phyloP scores from a whole-genome alignment of 768 basidiomycete genomes.

The Calocybe indica region DNA sequence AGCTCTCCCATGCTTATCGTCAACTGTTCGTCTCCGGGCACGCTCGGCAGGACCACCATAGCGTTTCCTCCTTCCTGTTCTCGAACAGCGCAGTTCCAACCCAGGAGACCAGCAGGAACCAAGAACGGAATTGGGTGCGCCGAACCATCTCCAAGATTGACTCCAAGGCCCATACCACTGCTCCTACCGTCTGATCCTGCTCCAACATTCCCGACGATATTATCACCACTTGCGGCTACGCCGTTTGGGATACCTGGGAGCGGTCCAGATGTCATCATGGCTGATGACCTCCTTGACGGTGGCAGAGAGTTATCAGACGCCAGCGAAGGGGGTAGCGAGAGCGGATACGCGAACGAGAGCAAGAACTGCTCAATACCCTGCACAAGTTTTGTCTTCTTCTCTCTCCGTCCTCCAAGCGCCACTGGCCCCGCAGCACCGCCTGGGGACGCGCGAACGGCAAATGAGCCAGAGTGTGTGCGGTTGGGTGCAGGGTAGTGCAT shows the following conservation, averaged over 20 bases:
- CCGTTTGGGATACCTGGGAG: constrained; percentile 6
- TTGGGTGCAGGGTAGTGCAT: too few relatives aligned
- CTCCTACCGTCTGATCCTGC: background rate
- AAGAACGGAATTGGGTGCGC: background rate
- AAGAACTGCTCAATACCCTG: constrained; percentile 34
- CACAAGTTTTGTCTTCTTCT: constrained; percentile 20
- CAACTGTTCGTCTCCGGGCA: background rate
- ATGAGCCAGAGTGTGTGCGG: too few relatives aligned
- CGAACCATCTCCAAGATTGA: background rate
- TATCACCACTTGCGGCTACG: background rate
- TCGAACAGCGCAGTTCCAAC: background rate
- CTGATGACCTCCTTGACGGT: background rate
- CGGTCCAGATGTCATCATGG: background rate
- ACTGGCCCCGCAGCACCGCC: background rate
- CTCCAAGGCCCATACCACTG: background rate
- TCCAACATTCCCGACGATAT: background rate
- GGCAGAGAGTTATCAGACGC: background rate
- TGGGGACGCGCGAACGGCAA: too few relatives aligned
- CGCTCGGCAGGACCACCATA: background rate
- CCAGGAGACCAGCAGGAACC: background rate
- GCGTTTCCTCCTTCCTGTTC: too few relatives aligned
- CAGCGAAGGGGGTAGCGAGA: background rate
- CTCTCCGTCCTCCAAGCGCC: background rate
- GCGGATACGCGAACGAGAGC: constrained; percentile 26
- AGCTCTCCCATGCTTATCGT: constrained; percentile 20